Evolutionary conservation across 2,329 filamentous ascomycete genomes (phyloP).

Genomic region (Aspergillus proliferans): DNA sequence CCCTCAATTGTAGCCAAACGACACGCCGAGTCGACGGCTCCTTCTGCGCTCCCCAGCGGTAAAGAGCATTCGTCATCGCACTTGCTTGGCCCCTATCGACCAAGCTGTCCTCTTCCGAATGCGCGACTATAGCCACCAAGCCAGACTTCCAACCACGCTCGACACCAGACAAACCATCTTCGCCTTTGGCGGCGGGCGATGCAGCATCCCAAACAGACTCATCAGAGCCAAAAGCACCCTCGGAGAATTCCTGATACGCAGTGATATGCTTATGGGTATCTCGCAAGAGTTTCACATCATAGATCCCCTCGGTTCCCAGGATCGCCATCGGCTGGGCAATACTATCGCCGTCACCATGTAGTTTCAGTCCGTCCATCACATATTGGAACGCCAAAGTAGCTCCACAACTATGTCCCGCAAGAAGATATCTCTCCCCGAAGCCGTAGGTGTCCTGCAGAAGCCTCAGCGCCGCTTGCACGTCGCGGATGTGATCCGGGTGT

Average conservation of each 20-base stretch:
- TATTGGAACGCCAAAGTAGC: conserved; percentile 42
- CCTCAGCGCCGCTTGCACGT: conserved; percentile 34
- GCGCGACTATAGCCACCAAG: conserved; percentile 33
- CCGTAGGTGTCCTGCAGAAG: conserved; percentile 37
- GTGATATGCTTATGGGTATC: conserved; percentile 25
- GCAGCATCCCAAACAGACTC: conserved; percentile 33
- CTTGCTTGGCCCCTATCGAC: conserved; percentile 34
- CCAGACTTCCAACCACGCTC: conserved; percentile 30
- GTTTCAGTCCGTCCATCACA: conserved; percentile 26
- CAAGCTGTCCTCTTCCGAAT: conserved; percentile 37
- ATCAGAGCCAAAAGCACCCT: conserved; percentile 38
- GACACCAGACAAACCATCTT: conserved; percentile 21
- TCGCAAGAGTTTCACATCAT: conserved; percentile 35
- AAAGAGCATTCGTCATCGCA: conserved; percentile 46
- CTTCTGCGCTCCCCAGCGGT: conserved; percentile 37
- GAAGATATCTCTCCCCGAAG: conserved; percentile 36
- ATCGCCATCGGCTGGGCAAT: conserved; percentile 31
- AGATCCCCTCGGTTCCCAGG: conserved; percentile 41
- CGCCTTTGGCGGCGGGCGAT: conserved; percentile 29
- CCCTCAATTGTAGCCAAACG: conserved; percentile 32
- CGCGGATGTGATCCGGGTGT: conserved; percentile 42
- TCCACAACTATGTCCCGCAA: conserved; percentile 43
- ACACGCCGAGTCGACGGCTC: conserved; percentile 37
- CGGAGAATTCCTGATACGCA: conserved; percentile 35
- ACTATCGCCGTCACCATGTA: conserved; percentile 8